Base-by-base conservation (phyloP, 78 protist genomes). In the Diacronema lutheri region DNA sequence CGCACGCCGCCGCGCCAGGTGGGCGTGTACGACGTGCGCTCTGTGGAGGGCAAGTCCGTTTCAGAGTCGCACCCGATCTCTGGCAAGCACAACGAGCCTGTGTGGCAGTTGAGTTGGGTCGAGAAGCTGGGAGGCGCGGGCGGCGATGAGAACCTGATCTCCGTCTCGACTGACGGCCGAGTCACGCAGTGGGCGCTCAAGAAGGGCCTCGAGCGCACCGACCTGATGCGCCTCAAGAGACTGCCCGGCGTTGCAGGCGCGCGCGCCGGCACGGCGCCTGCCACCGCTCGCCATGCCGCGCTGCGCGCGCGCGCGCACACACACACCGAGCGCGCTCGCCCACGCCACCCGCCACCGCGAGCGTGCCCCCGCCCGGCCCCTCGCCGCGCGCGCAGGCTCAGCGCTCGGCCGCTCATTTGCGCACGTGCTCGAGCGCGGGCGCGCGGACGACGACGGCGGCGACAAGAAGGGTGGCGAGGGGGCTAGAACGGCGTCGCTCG, bases 81-180 rank as follows among this genome's bases (percentile, higher is more conserved):
- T 20, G 85, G 82, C 20, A 88, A 83, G 88, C 96, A 93, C 88
- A 50, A 77, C 25, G 94, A 89, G 66, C 76, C 92, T 16, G 89
- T 93, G 40, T 91, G 93, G 93, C 87, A 84, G 44, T 21, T 91
- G 79, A 26, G 16, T 72, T 93, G 93, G 90, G 85, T 89, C 26
- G 72, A 74, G 64, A 41, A 61, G 16, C 50, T 44, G 50, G 50
- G 16, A 7, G 50, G 50, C 50, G 50, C 16, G 16, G 50, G 50
- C 50, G 91, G 86, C 37, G 10, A 0, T 33, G 91, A 79, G 69
- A 1, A 0, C 19, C 78, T 94, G 31, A 88, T 90, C 10, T 88
- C 96, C 10, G 76, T 88, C n/a, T 77, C 92, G 1, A 65, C 89
- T 20, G 96, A 94, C 56, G 96, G 96, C 16, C 81, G 84, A 25